phyloP scores from a whole-genome alignment of 495 filamentous ascomycete species.

The Xylaria sp. region DNA sequence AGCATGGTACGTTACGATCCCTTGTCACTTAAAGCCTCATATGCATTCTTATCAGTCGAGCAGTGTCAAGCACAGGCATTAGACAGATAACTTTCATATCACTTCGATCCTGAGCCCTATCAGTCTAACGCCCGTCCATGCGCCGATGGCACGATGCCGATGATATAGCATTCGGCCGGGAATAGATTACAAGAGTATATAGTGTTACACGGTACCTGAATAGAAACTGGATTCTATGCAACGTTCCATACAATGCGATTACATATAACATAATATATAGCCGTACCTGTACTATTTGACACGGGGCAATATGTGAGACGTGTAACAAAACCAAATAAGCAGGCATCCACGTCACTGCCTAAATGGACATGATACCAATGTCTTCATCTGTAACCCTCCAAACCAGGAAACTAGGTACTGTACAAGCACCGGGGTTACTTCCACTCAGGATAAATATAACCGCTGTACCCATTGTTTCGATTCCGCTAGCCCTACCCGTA shows the following conservation, averaged over 20 bases:
- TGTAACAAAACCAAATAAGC: neutral
- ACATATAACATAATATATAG: neutral
- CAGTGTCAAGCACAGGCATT: constrained; percentile 59
- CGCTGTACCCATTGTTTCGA: neutral
- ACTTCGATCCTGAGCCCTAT: constrained; percentile 1
- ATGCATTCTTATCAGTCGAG: constrained; percentile 18
- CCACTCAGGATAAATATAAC: constrained; percentile 10
- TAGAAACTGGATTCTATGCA: neutral
- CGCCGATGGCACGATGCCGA: neutral
- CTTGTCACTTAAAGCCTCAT: constrained; percentile 3
- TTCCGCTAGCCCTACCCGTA: neutral
- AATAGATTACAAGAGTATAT: neutral
- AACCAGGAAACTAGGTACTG: neutral
- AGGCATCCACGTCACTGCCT: constrained; percentile 2
- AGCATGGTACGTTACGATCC: constrained; percentile 52
- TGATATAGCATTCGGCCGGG: neutral
- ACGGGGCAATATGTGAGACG: neutral
- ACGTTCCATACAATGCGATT: neutral
- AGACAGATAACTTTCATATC: constrained; percentile 44
- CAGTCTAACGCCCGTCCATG: neutral
- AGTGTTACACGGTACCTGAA: neutral
- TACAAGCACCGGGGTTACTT: constrained; percentile 5
- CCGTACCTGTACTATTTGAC: neutral
- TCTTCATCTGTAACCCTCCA: neutral
- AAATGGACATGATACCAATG: neutral